Conservation (phyloP, 306 rosid genomes). For the Mimosa pudica region DNA sequence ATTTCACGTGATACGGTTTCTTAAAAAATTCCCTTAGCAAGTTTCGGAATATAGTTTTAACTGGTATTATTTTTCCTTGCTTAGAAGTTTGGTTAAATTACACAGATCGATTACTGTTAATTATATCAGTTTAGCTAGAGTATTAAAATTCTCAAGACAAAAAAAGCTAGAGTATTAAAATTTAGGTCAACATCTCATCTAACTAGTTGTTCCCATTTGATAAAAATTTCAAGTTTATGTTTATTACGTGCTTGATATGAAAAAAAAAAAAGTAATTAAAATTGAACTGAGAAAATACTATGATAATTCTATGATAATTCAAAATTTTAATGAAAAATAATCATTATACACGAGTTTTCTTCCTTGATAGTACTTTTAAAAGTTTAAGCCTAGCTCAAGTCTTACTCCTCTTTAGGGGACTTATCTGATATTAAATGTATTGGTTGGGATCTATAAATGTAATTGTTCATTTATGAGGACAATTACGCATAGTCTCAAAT, state of each 20-base stretch:
- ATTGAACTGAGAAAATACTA: not conserved
- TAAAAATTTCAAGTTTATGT: not conserved
- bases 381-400: no score
- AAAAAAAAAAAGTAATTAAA: not conserved
- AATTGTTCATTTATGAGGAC: no score
- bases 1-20: not conserved
- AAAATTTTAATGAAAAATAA: not conserved
- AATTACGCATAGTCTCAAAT: no score
- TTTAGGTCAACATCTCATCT: not conserved
- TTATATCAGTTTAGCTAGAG: not conserved
- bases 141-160: not conserved
- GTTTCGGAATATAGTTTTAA: not conserved
- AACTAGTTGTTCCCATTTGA: not conserved
- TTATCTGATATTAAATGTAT: no score
- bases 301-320: not conserved
- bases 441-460: no score
- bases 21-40: not conserved
- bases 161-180: not conserved
- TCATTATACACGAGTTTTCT: not conserved
- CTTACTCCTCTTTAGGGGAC: no score
- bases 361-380: not conserved
- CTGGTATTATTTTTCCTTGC: not conserved
- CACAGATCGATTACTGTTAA: not conserved
- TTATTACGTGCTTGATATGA: not conserved
- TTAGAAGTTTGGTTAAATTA: not conserved